A percentile compares a stretch with the other conserved stretches of the same genome.
Evolutionary conservation across 1,284 basidiomycete genomes (phyloP).

Genomic region (Leccinum brunneo-olivaceum): DNA sequence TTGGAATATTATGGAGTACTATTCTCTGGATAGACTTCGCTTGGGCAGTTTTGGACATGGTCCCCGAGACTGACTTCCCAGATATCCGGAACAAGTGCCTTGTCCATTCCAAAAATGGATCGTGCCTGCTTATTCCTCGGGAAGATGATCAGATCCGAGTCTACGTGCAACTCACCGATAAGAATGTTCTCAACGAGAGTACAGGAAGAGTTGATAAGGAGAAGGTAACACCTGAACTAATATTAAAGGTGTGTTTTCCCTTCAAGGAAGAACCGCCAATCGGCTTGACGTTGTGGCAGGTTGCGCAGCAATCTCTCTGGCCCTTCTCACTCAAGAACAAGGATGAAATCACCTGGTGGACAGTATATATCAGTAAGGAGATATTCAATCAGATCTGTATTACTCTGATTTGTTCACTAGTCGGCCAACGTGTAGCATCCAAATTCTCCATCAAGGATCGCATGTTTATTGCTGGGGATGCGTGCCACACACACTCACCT

Average conservation of each 20-base stretch:
- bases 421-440: conserved; percentile 43
- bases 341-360: conserved; percentile 43
- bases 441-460: conserved; percentile 37
- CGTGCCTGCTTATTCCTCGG: conserved; percentile 42
- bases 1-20: not conserved
- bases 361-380: conserved; percentile 32
- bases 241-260: conserved; percentile 30
- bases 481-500: conserved; percentile 47
- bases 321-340: conserved; percentile 42
- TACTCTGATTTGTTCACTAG: conserved; percentile 12
- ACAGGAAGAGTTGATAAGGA: conserved; percentile 37
- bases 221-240: conserved; percentile 36
- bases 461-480: conserved; percentile 44
- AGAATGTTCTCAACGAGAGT: conserved; percentile 27
- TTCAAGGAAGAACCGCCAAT: too few species aligned
- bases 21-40: conserved; percentile 36
- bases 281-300: conserved; percentile 5
- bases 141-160: conserved; percentile 36
- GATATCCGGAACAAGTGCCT: conserved; percentile 53
- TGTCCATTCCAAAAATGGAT: conserved; percentile 50
- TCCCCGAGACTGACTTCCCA: conserved; percentile 52
- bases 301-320: conserved; percentile 27
- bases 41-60: conserved; percentile 53
- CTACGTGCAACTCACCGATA: conserved; percentile 42
- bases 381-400: not conserved